Evolutionary conservation across 352 stramenopile species (phyloP), one percentile per base, ranked within the genome.

Genomic region (Pythium phragmiticola): DNA sequence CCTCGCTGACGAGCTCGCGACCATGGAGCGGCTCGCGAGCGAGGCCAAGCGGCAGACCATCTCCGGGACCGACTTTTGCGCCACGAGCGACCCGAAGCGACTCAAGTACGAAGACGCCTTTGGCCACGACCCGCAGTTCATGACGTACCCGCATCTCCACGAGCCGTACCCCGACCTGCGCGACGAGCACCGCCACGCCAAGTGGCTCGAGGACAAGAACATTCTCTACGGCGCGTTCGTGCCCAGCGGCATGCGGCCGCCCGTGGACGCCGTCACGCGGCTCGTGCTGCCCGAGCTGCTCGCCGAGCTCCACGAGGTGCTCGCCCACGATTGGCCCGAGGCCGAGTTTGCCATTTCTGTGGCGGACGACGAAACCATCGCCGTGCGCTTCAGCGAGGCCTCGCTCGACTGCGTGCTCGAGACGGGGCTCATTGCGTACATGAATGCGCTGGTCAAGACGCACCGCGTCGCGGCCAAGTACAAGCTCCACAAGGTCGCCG

Each of bases 91-190:
- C 21, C 60, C 74, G 23, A 72, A 70, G 53, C 65, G 73, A 34
- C 77, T 90, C 52, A 94, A 92, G 65, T 77, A 89, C 52, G 85
- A 92, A 55, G 85, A 92, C 66, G 73, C 82, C 16, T 94, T 94
- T 39, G 81, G 80, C 0, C 64, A 37, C 17, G 56, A 69, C 43
- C 57, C 56, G 21, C 51, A 67, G 23, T 67, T 61, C 30, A 42
- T 57, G 39, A 43, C 60, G 13, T 94, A 92, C 45, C 85, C 85
- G 23, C 82, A 94, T 61, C 54, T 94, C 70, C 47, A 78, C 30
- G 81, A 90, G 59, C 73, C 85, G 49, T 91, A 89, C 53, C 74
- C 82, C 14, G 80, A 89, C 49, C 55, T 74, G 8, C 65, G 56
- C 7, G 78, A 89, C 41, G 73, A 87, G 21, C 77, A 76, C n/a